Evolutionary conservation across 73 alveolate species (phyloP).

Genomic region (Paramecium primaurelia): DNA sequence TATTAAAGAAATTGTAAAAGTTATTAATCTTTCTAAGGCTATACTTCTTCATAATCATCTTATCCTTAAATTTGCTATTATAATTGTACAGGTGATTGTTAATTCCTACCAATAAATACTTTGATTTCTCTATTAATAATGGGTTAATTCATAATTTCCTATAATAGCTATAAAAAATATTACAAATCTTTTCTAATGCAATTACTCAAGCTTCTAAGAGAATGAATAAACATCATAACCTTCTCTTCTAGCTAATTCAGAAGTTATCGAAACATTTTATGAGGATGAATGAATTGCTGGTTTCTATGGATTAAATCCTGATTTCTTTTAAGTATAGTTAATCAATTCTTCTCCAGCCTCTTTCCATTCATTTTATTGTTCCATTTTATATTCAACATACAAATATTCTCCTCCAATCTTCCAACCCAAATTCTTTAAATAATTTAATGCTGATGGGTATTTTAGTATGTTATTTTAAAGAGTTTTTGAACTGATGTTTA

Average conservation of each 20-base stretch:
- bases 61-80: background rate
- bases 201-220: background rate
- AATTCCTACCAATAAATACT: background rate
- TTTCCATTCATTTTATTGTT: background rate
- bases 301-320: conserved; percentile 4
- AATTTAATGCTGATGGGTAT: background rate
- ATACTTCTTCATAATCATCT: conserved; percentile 7
- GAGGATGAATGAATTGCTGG: background rate
- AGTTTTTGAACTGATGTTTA: background rate
- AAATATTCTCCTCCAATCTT: background rate
- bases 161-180: background rate
- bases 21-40: background rate
- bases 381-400: background rate
- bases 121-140: conserved; percentile 2
- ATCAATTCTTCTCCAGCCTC: background rate
- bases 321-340: background rate
- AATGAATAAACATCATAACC: conserved; percentile 9
- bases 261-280: background rate
- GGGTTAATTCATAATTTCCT: conserved; percentile 6
- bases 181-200: background rate
- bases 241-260: background rate
- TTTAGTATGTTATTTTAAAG: background rate
- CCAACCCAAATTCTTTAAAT: background rate
- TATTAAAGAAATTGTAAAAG: background rate
- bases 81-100: background rate